Base-by-base conservation (phyloP, 371 early-diverging fungal species). In the Fennellomyces sp. region DNA sequence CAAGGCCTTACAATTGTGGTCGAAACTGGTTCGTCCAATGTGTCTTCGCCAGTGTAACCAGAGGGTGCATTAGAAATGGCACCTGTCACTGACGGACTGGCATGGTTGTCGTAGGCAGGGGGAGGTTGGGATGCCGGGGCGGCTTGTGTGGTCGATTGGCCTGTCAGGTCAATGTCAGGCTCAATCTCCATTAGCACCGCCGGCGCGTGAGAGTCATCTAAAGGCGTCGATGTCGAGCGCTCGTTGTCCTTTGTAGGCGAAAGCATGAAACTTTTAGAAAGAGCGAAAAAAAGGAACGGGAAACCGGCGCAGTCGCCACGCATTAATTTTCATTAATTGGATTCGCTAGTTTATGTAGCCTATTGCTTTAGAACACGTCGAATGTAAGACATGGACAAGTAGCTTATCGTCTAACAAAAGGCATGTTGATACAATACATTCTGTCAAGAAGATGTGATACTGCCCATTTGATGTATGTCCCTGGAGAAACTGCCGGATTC, bases 11-110 rank as follows among this genome's bases (percentile, higher is more conserved):
- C 93, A 65, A 93, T 81, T 25, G 94, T 93, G 39, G 77, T 88
- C 19, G 86, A 84, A n/a, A 97, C 92, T 17, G 97, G 95, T 68
- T 97, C 97, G 70, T 97, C 97, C 41, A 97, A 82, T 17, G 97
- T 96, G 76, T 96, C 85, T 63, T 66, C 64, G 5, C 67, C 69
- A 10, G 68, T 66, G 31, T 68, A 72, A 27, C 45, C 29, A 13
- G 26, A 41, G 8, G 57, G 6, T 10, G 13, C 21, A 10, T 45
- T 19, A 23, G 21, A 17, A 45, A 45, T 45, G 45, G 45, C 23
- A 45, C 45, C 45, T 45, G 21, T 12, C 12, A 45, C 23, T 45
- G 45, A 45, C 45, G 45, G 23, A 23, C 23, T 23, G 23, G 45
- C 45, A 45, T 45, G 17, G 21, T 45, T 45, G n/a, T 45, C n/a